These are phyloP conservation scores for Zopfochytrium polystomum DNA, from an alignment of 371 early-diverging fungal genomes.

Conservation along the genomic window DNA sequence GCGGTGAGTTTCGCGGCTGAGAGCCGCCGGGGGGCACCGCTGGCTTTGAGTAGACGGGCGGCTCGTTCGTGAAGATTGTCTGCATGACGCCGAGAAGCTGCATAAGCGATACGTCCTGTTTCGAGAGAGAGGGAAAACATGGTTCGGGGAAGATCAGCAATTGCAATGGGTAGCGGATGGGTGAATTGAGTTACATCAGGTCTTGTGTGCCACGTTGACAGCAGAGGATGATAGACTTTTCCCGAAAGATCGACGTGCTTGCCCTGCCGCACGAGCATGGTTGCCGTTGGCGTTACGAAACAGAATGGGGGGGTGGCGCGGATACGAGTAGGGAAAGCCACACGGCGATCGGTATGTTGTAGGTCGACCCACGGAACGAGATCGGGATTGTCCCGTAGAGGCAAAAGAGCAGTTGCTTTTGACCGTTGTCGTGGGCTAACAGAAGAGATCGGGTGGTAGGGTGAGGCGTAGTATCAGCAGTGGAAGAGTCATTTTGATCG, in stretches of 20 bases:
- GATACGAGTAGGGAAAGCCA: conserved; percentile 85
- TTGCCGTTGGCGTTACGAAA: conserved; percentile 83
- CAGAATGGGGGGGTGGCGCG: conserved; percentile 72
- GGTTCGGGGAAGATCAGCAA: conserved; percentile 44
- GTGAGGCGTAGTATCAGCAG: conserved; percentile 30
- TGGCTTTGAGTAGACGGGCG: conserved; percentile 77
- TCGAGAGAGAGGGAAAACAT: conserved; percentile 26
- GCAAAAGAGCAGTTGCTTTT: conserved; percentile 67
- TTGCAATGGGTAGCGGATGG: conserved; percentile 7
- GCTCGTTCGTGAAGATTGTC: conserved; percentile 69
- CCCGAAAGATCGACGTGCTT: conserved; percentile 83
- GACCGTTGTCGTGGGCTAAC: conserved; percentile 66
- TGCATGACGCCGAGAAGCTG: conserved; percentile 67
- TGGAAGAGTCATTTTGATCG: conserved; percentile 26
- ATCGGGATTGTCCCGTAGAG: conserved; percentile 81
- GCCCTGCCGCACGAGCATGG: conserved; percentile 76
- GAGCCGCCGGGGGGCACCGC: no score
- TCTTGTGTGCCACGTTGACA: conserved; percentile 58
- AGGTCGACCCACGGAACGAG: conserved; percentile 71
- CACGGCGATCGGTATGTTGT: conserved; percentile 88
- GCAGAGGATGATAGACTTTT: conserved; percentile 77
- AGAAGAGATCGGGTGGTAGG: conserved; percentile 27
- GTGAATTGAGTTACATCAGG: conserved; percentile 26
- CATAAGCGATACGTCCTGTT: conserved; percentile 59
- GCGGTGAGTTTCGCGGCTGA: no score